phyloP scores from a whole-genome alignment of 768 basidiomycete genomes.

The Naganishia vishniacii region DNA sequence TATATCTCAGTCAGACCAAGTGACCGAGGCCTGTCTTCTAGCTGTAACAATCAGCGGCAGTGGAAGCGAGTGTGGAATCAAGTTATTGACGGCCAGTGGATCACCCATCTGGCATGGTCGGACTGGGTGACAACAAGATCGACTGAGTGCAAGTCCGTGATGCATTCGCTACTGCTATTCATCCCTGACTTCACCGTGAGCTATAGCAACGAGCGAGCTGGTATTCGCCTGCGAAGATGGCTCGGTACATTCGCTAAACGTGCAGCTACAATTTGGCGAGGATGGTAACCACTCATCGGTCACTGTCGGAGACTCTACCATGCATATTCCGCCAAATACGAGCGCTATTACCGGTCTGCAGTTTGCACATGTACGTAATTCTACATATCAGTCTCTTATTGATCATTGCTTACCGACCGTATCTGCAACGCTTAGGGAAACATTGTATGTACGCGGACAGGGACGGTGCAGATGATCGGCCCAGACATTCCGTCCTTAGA shows the following conservation, averaged over 20 bases:
- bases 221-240: slow-evolving; percentile 4
- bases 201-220: neutral
- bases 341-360: neutral
- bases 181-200: too few species aligned
- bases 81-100: slow-evolving; percentile 4
- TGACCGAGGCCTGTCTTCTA: neutral
- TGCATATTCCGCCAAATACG: neutral
- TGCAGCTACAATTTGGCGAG: slow-evolving; percentile 6
- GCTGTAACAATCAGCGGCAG: neutral
- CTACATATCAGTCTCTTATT: too few species aligned
- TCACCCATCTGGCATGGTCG: slow-evolving; percentile 1
- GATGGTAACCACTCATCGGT: slow-evolving; percentile 3
- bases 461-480: neutral
- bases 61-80: neutral
- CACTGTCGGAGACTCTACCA: neutral
- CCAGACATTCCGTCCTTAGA: neutral
- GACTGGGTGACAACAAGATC: neutral
- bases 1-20: too few species aligned
- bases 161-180: neutral
- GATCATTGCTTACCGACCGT: too few species aligned
- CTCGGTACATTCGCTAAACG: neutral
- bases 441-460: slow-evolving; percentile 9
- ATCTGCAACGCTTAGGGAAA: too few species aligned
- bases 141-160: neutral
- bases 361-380: slow-evolving; percentile 2